Conservation (phyloP, 2,329 filamentous ascomycete genomes). For the Fusarium piperis region DNA sequence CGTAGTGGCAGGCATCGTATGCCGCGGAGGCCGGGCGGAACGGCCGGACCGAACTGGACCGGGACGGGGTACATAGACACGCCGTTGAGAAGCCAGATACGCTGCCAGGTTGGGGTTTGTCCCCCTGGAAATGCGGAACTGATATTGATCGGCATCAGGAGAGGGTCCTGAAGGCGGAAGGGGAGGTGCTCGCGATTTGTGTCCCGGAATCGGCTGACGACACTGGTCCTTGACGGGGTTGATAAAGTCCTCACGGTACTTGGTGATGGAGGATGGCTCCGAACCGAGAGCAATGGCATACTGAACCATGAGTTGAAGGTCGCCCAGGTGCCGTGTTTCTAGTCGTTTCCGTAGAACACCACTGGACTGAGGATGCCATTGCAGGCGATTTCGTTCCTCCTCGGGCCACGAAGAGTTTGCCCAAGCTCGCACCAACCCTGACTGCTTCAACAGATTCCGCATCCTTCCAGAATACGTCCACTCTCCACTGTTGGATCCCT, state of each 20-base stretch:
- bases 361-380: constrained; percentile 56
- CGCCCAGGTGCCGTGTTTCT: constrained; percentile 56
- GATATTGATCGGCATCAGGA: constrained; percentile 46
- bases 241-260: constrained; percentile 48
- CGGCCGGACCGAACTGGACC: constrained; percentile 44
- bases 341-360: constrained; percentile 55
- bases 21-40: constrained; percentile 44
- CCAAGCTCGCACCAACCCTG: constrained; percentile 51
- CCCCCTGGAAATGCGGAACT: constrained; percentile 51
- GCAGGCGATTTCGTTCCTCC: constrained; percentile 46
- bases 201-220: constrained; percentile 47
- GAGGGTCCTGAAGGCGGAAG: constrained; percentile 37
- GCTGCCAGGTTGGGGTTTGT: constrained; percentile 49
- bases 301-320: constrained; percentile 51
- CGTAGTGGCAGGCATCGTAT: constrained; percentile 29
- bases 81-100: constrained; percentile 50
- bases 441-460: constrained; percentile 56
- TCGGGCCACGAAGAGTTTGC: constrained; percentile 48
- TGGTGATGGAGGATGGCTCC: constrained; percentile 40
- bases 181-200: constrained; percentile 42
- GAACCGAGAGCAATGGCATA: constrained; percentile 53
- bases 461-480: constrained; percentile 58
- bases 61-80: constrained; percentile 43
- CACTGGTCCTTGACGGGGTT: constrained; percentile 51
- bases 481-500: constrained; percentile 50